phyloP scores from a whole-genome alignment of 2,329 filamentous ascomycete genomes.

The Lasiodiplodia citricola region DNA sequence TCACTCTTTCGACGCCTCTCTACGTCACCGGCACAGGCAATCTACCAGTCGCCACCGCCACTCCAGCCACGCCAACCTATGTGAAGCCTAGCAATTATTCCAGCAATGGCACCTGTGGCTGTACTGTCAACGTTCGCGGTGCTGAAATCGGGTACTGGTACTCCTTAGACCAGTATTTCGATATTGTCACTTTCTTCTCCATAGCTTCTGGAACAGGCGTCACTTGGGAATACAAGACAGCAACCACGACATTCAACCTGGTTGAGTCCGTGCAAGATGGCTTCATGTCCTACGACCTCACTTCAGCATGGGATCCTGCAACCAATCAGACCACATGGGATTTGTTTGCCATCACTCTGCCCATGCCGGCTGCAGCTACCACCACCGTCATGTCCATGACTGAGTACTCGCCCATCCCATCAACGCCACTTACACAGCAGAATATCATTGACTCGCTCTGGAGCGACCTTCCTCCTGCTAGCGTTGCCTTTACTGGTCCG shows the following conservation, averaged over 20 bases:
- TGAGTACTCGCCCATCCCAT: constrained; percentile 34
- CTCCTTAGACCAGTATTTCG: constrained; percentile 24
- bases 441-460: constrained; percentile 30
- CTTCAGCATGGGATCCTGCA: constrained; percentile 28
- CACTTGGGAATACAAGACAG: constrained; percentile 38
- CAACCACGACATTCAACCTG: constrained; percentile 39
- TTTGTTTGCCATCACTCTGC: background rate
- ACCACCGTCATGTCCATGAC: constrained; percentile 39
- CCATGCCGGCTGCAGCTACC: constrained; percentile 38
- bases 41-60: background rate
- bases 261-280: constrained; percentile 34
- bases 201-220: background rate
- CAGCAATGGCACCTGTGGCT: constrained; percentile 32
- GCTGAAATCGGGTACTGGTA: constrained; percentile 44
- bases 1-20: background rate
- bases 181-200: background rate
- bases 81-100: constrained; percentile 9
- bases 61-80: background rate
- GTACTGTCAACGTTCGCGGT: constrained; percentile 41
- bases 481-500: constrained; percentile 33
- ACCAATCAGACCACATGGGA: constrained; percentile 28
- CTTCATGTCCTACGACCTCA: constrained; percentile 31
- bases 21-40: constrained; percentile 1
- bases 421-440: constrained; percentile 32
- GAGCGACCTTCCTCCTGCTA: constrained; percentile 32